Conservation (phyloP, 352 stramenopile species). For the Halophytophthora batemanensis region DNA sequence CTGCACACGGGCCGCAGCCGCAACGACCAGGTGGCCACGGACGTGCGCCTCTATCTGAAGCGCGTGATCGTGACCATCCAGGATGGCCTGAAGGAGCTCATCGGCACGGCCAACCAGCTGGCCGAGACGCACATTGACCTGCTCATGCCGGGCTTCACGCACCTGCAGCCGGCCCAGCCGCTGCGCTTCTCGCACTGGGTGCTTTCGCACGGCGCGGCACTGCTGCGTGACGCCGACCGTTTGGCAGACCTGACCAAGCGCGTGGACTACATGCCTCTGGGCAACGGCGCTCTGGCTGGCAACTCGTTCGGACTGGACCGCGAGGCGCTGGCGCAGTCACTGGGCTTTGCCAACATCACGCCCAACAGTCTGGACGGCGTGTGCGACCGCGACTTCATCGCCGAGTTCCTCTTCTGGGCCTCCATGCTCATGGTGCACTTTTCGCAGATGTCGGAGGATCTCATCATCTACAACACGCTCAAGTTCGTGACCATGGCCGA, state of each 20-base stretch:
- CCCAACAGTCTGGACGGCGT: conserved; percentile 97
- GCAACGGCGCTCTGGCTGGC: conserved; percentile 95
- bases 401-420: conserved; percentile 98
- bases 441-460: conserved; percentile 97
- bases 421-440: conserved; percentile 96
- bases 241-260: conserved; percentile 93
- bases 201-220: conserved; percentile 92
- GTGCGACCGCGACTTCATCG: conserved; percentile 98
- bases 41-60: conserved; percentile 95
- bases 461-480: conserved; percentile 97
- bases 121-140: conserved; percentile 92
- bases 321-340: conserved; percentile 89
- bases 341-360: conserved; percentile 93
- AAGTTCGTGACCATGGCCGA: conserved; percentile 96
- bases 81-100: conserved; percentile 89
- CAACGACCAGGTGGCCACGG: conserved; percentile 98
- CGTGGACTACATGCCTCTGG: conserved; percentile 96
- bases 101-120: conserved; percentile 85
- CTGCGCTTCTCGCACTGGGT: conserved; percentile 99
- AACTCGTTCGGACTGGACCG: conserved; percentile 98
- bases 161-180: conserved; percentile 97
- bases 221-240: conserved; percentile 93
- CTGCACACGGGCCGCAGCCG: conserved; percentile 95
- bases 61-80: conserved; percentile 57
- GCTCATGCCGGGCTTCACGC: conserved; percentile 98